Evolutionary conservation across 768 basidiomycete genomes (phyloP).

Genomic region (Dioszegia hungarica): DNA sequence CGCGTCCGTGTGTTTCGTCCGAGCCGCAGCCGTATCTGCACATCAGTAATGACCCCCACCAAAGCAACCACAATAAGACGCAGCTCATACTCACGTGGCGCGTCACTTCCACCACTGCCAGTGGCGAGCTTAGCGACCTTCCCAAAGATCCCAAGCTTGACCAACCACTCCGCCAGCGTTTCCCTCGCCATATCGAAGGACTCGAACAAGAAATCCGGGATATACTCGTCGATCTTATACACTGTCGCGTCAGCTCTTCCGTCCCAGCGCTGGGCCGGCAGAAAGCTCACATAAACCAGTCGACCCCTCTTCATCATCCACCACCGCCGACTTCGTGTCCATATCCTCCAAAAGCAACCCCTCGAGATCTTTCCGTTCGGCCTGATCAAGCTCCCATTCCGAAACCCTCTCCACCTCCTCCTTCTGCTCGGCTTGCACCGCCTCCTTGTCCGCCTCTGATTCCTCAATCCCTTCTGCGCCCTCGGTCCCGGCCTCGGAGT

Average conservation of each 20-base stretch:
- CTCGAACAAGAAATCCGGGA: constrained; percentile 74
- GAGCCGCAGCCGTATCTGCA: constrained; percentile 45
- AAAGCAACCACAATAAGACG: no score
- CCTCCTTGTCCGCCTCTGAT: constrained; percentile 51
- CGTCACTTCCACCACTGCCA: no score
- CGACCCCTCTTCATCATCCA: constrained; percentile 16
- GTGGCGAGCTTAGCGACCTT: constrained; percentile 17
- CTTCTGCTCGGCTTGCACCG: constrained; percentile 9
- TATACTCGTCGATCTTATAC: constrained; percentile 70
- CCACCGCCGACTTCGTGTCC: constrained; percentile 49
- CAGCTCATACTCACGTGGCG: no score
- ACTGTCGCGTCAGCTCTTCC: constrained; percentile 54
- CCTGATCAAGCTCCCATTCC: constrained; percentile 56
- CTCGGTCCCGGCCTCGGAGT: not conserved
- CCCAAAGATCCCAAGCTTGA: constrained; percentile 59
- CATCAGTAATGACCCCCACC: not conserved
- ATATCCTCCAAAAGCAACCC: constrained; percentile 63
- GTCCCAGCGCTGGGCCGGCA: not conserved
- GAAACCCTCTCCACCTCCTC: constrained; percentile 35
- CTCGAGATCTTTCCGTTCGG: constrained; percentile 61
- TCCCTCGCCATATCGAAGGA: constrained; percentile 67
- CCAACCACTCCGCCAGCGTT: constrained; percentile 60
- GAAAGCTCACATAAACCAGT: constrained; percentile 58
- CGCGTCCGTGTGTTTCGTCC: constrained; percentile 40
- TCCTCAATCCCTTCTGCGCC: constrained; percentile 50